Conservation (phyloP, 768 basidiomycete genomes). For the Termitomyces sp. region DNA sequence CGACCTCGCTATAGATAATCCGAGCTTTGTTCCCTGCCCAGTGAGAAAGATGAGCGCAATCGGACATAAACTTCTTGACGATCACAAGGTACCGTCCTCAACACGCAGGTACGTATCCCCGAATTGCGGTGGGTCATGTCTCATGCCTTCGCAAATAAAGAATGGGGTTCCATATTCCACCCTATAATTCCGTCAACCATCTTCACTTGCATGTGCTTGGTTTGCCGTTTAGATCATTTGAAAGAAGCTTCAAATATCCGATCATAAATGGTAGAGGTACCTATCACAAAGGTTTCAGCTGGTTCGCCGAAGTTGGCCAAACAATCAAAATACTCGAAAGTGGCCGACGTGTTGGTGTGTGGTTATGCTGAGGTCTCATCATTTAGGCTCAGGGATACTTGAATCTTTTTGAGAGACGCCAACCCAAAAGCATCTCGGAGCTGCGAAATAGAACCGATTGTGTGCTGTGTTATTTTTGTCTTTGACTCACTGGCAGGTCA, state of each 20-base stretch:
- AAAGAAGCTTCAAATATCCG: constrained; percentile 46
- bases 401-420: neutral
- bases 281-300: constrained; percentile 63
- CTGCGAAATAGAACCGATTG: neutral
- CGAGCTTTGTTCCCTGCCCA: constrained; percentile 7
- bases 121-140: neutral
- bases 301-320: constrained; percentile 69
- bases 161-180: constrained; percentile 81
- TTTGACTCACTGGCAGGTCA: neutral
- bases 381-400: neutral
- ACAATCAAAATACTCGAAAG: constrained; percentile 56
- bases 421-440: neutral
- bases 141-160: constrained; percentile 32
- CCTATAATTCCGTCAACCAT: constrained; percentile 70
- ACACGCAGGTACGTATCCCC: constrained; percentile 41
- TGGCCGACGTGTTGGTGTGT: constrained; percentile 45
- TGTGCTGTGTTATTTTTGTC: neutral
- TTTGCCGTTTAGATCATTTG: constrained; percentile 53
- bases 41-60: constrained; percentile 35
- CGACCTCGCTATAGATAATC: neutral
- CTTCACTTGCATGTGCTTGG: constrained; percentile 74
- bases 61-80: constrained; percentile 52
- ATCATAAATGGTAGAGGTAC: constrained; percentile 33
- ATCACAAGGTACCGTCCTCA: constrained; percentile 34
- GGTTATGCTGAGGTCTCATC: constrained; percentile 39